These are phyloP conservation scores for Oryza brachyantha DNA, from an alignment of 176 grass and related monocot genomes.

Conservation along the genomic window DNA sequence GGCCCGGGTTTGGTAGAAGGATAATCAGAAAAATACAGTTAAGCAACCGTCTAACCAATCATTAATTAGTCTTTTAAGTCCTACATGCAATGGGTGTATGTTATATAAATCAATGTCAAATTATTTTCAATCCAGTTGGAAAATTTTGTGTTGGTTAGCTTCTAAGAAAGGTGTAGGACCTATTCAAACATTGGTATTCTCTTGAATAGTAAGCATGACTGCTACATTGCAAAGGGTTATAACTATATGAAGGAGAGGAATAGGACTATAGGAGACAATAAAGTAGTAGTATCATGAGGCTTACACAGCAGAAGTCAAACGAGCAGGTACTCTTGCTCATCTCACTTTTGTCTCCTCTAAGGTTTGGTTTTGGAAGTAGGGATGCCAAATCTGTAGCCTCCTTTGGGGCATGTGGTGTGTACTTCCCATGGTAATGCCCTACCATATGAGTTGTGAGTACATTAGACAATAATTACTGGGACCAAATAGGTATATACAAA, in stretches of 20 bases:
- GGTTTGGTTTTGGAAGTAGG: neutral
- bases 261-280: conserved; percentile 27
- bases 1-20: conserved; percentile 4
- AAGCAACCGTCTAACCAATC: neutral
- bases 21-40: neutral
- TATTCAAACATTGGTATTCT: conserved; percentile 11
- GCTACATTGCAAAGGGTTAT: neutral
- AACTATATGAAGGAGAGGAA: neutral
- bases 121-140: neutral
- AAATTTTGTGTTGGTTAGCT: conserved; percentile 32
- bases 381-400: neutral
- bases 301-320: conserved; percentile 32
- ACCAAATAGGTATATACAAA: neutral
- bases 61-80: neutral
- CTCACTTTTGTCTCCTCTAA: conserved; percentile 16
- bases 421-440: neutral
- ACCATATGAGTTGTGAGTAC: neutral
- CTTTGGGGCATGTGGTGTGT: neutral
- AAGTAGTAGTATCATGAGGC: neutral
- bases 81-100: neutral
- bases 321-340: conserved; percentile 29
- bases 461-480: neutral
- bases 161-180: conserved; percentile 32
- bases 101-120: conserved; percentile 5
- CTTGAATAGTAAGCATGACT: conserved; percentile 14